phyloP scores from a whole-genome alignment of 2,329 filamentous ascomycete species.

The Nothopassalora personata region DNA sequence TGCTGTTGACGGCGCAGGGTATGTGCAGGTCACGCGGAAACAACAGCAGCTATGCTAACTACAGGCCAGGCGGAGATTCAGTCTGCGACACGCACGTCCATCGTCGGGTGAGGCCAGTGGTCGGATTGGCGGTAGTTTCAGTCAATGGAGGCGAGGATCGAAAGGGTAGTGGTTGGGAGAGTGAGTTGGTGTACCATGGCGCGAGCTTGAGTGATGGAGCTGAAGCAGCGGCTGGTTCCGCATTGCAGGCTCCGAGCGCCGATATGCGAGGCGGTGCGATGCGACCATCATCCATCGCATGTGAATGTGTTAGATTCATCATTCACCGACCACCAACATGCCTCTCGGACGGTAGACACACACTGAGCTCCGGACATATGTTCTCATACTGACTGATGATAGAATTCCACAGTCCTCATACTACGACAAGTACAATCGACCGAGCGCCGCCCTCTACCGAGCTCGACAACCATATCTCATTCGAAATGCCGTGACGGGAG shows the following conservation, averaged over 20 bases:
- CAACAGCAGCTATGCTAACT: conserved; percentile 23
- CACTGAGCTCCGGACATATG: not conserved
- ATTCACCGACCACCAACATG: conserved; percentile 12
- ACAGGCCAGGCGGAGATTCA: conserved; percentile 14
- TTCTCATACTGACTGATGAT: not conserved
- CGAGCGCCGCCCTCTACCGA: conserved; percentile 82
- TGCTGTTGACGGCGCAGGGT: conserved; percentile 1
- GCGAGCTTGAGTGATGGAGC: not conserved
- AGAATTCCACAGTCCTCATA: conserved; percentile 67
- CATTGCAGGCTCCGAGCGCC: too few relatives aligned
- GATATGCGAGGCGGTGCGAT: not conserved
- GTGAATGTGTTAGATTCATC: not conserved
- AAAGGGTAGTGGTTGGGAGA: not conserved
- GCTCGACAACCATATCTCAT: conserved; percentile 87
- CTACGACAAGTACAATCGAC: conserved; percentile 82
- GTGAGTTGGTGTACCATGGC: too few relatives aligned
- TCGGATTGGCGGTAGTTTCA: not conserved
- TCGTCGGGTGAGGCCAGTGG: conserved; percentile 6
- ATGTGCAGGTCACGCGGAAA: conserved; percentile 19
- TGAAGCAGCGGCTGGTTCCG: too few relatives aligned
- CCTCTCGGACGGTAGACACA: conserved; percentile 20
- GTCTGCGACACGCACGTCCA: conserved; percentile 6
- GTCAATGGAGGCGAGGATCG: conserved; percentile 1
- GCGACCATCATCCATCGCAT: conserved; percentile 1
- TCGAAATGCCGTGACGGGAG: conserved; percentile 78